Evolutionary conservation across 345 rosid species (phyloP).

Genomic region (Gossypium arboreum): DNA sequence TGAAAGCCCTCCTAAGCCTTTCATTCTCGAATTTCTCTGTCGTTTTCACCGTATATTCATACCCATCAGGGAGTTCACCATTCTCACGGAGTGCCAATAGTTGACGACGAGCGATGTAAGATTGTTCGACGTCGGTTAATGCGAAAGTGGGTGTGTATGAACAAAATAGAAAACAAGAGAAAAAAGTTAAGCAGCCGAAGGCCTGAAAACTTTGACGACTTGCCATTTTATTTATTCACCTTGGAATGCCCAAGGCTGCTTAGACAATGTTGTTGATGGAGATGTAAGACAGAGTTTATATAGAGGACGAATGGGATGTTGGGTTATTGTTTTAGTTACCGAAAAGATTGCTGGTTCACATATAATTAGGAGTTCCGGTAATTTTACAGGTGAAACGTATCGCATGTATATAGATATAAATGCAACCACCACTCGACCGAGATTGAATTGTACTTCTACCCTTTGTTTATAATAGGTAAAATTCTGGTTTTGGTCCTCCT

Average conservation of each 20-base stretch:
- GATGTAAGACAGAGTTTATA: neutral
- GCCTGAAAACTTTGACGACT: constrained; percentile 15
- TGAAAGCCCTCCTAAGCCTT: constrained; percentile 59
- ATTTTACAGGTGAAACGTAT: too few species aligned
- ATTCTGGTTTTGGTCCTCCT: too few species aligned
- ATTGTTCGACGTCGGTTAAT: constrained; percentile 46
- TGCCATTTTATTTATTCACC: constrained; percentile 39
- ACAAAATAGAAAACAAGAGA: constrained; percentile 24
- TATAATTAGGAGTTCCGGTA: neutral
- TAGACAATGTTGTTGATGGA: constrained; percentile 16
- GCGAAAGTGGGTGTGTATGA: constrained; percentile 34
- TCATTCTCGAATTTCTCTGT: constrained; percentile 40
- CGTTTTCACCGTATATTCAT: constrained; percentile 34
- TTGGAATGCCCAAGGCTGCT: constrained; percentile 81
- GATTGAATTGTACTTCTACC: too few species aligned
- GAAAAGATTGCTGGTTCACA: neutral
- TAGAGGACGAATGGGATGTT: neutral
- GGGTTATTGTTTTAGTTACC: neutral
- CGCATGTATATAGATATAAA: too few species aligned
- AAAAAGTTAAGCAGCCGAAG: constrained; percentile 48
- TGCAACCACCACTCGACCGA: too few species aligned
- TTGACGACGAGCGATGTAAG: constrained; percentile 60
- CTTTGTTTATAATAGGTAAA: too few species aligned
- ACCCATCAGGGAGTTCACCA: constrained; percentile 14
- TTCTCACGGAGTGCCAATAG: constrained; percentile 33